Percentiles rank a stretch among this genome's conserved stretches.
Evolutionary conservation across 2,329 filamentous ascomycete genomes (phyloP).

Genomic region (Plenodomus biglobosus): DNA sequence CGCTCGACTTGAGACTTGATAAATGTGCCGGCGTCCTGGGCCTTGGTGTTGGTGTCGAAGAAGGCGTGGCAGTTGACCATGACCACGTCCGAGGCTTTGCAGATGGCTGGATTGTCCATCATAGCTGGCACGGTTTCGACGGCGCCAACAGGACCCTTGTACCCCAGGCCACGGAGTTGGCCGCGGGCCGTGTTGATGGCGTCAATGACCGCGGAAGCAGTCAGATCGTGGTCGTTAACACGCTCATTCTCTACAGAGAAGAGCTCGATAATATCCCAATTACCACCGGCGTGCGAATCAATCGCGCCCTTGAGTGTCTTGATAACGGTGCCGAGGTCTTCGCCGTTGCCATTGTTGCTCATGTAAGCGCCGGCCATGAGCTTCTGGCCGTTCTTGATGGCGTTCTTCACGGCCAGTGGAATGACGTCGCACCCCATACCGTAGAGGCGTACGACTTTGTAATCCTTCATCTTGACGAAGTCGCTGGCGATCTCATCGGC

Average conservation of each 20-base stretch:
- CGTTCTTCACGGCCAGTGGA: conserved; percentile 61
- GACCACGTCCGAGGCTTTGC: conserved; percentile 73
- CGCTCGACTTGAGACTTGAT: conserved; percentile 58
- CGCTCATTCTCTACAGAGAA: conserved; percentile 80
- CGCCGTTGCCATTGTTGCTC: conserved; percentile 51
- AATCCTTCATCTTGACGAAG: conserved; percentile 60
- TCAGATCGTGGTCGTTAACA: conserved; percentile 58
- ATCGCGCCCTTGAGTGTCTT: conserved; percentile 62
- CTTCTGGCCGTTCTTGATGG: conserved; percentile 65
- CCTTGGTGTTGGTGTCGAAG: conserved; percentile 67
- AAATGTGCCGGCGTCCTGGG: conserved; percentile 67
- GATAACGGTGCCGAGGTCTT: conserved; percentile 54
- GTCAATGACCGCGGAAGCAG: conserved; percentile 57
- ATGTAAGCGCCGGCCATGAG: conserved; percentile 76
- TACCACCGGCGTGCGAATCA: conserved; percentile 45
- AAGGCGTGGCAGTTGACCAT: conserved; percentile 83
- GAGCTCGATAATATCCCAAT: conserved; percentile 71
- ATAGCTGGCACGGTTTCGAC: conserved; percentile 77
- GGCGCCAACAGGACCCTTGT: conserved; percentile 71
- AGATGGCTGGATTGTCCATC: conserved; percentile 68
- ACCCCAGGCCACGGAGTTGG: conserved; percentile 64
- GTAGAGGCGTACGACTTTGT: conserved; percentile 72
- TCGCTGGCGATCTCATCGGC: conserved; percentile 64
- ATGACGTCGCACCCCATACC: conserved; percentile 79
- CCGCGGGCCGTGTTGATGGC: conserved; percentile 61